Percentiles rank a stretch among this genome's conserved stretches.
Evolutionary conservation across 2,329 filamentous ascomycete species (phyloP).

Genomic region (Xylariales sp.): DNA sequence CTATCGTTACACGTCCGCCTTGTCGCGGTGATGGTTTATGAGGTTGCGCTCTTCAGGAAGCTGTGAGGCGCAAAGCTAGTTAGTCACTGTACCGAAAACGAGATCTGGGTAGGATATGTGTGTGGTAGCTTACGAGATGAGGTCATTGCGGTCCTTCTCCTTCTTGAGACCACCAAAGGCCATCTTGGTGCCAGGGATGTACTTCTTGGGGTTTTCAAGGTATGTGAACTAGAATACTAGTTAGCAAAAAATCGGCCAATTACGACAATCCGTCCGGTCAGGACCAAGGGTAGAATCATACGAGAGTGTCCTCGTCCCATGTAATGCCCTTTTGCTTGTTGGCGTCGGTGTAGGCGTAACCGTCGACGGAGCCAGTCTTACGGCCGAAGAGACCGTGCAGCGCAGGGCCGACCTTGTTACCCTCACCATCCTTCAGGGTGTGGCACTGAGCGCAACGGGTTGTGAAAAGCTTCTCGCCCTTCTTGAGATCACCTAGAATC

Average conservation of each 20-base stretch:
- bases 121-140: conserved; percentile 84
- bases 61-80: conserved; percentile 51
- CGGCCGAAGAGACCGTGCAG: conserved; percentile 98
- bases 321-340: conserved; percentile 96
- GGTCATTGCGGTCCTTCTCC: conserved; percentile 98
- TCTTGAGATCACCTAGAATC: conserved; percentile 83
- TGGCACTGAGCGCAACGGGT: conserved; percentile 99
- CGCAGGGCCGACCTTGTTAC: conserved; percentile 98
- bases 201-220: conserved; percentile 99
- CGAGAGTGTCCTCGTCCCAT: conserved; percentile 88
- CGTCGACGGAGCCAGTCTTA: conserved; percentile 89
- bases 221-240: conserved; percentile 78
- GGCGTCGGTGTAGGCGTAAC: conserved; percentile 98
- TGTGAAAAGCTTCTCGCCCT: conserved; percentile 99
- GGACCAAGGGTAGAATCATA: conserved; percentile 57
- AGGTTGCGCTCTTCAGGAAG: conserved; percentile 76
- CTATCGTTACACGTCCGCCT: conserved; percentile 52
- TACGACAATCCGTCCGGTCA: background rate
- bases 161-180: conserved; percentile 99
- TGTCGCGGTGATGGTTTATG: conserved; percentile 62
- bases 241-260: conserved; percentile 4
- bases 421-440: conserved; percentile 88
- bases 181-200: conserved; percentile 99
- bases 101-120: background rate
- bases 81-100: background rate